Evolutionary conservation across 1,284 basidiomycete species (phyloP).

Genomic region (Erythrobasidium hasegawianum): DNA sequence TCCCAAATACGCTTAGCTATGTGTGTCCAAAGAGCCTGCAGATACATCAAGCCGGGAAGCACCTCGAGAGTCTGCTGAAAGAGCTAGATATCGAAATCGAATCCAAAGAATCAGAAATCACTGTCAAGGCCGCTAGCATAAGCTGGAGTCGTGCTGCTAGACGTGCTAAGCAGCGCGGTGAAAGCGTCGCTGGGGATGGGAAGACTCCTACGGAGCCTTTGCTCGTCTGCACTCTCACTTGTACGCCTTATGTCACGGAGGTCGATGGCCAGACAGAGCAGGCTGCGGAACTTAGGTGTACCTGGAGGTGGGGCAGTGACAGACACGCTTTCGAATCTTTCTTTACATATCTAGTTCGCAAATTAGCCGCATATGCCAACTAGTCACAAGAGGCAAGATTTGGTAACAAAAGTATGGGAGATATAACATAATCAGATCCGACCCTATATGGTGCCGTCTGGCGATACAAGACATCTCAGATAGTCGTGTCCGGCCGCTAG

Average conservation of each 20-base stretch:
- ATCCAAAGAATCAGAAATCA: neutral
- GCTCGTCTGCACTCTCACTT: constrained; percentile 3
- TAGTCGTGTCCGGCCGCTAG: too few species aligned
- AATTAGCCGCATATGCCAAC: constrained; percentile 1
- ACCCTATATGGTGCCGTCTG: too few species aligned
- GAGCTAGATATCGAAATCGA: neutral
- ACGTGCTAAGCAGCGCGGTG: neutral
- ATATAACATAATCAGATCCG: too few species aligned
- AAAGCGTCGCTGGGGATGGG: neutral
- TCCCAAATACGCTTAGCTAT: constrained; percentile 12
- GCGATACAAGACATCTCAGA: too few species aligned
- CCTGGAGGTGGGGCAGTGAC: constrained; percentile 27
- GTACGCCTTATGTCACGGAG: neutral
- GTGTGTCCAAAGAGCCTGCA: neutral
- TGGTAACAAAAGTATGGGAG: neutral
- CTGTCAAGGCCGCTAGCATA: constrained; percentile 1
- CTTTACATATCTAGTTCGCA: constrained; percentile 23
- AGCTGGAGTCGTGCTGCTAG: constrained; percentile 33
- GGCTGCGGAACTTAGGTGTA: constrained; percentile 1
- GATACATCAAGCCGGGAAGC: neutral
- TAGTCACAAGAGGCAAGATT: neutral
- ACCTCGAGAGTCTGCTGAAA: neutral
- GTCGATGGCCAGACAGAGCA: neutral
- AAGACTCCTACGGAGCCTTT: neutral
- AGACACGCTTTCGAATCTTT: constrained; percentile 33